Evolutionary conservation across 306 rosid species (phyloP), one percentile per base, ranked within the genome.

Genomic region (Corylus americana): DNA sequence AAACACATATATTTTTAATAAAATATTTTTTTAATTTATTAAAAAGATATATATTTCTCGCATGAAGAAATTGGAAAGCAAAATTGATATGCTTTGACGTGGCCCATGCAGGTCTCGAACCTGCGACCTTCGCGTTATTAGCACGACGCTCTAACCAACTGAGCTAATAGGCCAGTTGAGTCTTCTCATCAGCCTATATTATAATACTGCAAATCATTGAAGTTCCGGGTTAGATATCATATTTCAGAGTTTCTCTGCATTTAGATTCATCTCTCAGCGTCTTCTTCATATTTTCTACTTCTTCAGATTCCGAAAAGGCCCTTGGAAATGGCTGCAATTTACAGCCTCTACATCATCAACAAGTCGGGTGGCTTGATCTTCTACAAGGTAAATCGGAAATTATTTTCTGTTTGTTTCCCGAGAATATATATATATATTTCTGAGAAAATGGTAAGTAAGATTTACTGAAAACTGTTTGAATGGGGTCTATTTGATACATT

Each of bases 291-390:
- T 42, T 11, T 25, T 25, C 66, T 8, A 16, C 39, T 31, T 63
- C 11, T 73, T 77, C 78, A 79, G 88, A 69, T 85, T 83, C 74
- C 66, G 53, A 58, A 48, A 54, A 48, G 73, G 42, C 71, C 55
- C 68, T 72, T 67, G 74, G 83, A 59, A 78, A 92, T 91, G 97
- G 98, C 97, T 55, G 95, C 97, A 39, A 92, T 94, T 73, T 92
- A 88, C 89, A 90, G 95, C 71, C 97, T 95, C 78, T 95, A 95
- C 85, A 88, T 95, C 82, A 92, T 95, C 87, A 92, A 92, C 75
- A 94, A 94, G 85, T 91, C 97, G 53, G 98, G 98, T 29, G 97
- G 98, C 57, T 84, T 95, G 87, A 91, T 95, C 86, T 95, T 88
- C 86, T 88, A 91, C 87, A 92, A 95, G 96, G 98, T 92, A 79